These are phyloP conservation scores for Fusarium metavorans DNA, from an alignment of 2,329 filamentous ascomycete genomes.

Conservation along the genomic window DNA sequence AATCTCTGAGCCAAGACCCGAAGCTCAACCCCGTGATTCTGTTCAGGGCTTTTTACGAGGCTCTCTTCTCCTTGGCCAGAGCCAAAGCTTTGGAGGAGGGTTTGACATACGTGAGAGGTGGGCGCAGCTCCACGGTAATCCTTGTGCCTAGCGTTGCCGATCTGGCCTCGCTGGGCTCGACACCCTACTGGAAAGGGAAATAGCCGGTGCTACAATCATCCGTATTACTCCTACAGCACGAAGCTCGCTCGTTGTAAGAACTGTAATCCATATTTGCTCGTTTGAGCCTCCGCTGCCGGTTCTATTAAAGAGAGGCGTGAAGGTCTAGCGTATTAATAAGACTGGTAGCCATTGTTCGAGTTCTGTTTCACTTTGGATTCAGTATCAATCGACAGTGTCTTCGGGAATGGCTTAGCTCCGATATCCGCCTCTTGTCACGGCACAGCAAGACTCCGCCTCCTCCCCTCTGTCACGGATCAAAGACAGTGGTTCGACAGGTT, in stretches of 20 bases:
- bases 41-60: neutral
- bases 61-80: neutral
- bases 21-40: neutral
- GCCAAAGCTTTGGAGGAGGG: neutral
- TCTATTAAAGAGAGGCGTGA: neutral
- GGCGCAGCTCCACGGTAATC: conserved; percentile 6
- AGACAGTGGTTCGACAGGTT: neutral
- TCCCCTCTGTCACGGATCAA: too few species aligned
- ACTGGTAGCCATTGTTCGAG: neutral
- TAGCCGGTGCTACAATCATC: neutral
- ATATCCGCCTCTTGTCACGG: neutral
- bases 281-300: neutral
- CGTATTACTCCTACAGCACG: conserved; percentile 2
- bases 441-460: neutral
- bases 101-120: neutral
- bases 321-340: neutral
- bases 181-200: neutral
- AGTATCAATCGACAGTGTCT: neutral
- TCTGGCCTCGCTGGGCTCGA: neutral
- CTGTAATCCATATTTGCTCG: neutral
- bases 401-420: neutral
- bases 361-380: neutral
- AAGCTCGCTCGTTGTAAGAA: neutral
- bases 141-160: conserved; percentile 5
- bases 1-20: neutral